A percentile compares a stretch with the other conserved stretches of the same genome.
These are phyloP conservation scores for Cryptococcus jaspeensis DNA, from an alignment of 1,284 basidiomycete species.

Conservation along the genomic window DNA sequence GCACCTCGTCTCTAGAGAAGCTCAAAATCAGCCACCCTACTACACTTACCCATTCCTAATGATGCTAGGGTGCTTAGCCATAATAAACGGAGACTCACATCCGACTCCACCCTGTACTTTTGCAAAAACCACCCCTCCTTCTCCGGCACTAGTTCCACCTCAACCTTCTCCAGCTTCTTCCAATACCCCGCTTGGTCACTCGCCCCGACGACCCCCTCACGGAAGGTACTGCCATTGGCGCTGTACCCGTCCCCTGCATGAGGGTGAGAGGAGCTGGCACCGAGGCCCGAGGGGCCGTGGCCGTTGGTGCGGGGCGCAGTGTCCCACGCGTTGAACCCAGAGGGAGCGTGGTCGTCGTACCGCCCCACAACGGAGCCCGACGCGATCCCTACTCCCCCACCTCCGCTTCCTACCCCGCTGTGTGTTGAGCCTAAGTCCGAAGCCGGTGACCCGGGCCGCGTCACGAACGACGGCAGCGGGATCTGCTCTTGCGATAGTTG, in stretches of 20 bases:
- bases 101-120: slow-evolving; percentile 77
- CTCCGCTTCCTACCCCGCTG: not conserved
- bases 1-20: slow-evolving; percentile 30
- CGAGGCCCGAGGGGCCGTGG: too few species aligned
- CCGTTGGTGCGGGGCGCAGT: slow-evolving; percentile 21
- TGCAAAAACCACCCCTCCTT: slow-evolving; percentile 80
- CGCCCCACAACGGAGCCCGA: too few species aligned
- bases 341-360: too few species aligned
- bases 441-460: not conserved
- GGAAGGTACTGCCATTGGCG: slow-evolving; percentile 10
- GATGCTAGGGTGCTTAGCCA: too few species aligned
- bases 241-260: slow-evolving; percentile 4
- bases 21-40: not conserved
- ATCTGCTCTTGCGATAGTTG: too few species aligned
- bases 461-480: not conserved
- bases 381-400: too few species aligned
- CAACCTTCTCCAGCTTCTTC: slow-evolving; percentile 71
- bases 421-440: not conserved
- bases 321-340: slow-evolving; percentile 35
- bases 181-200: slow-evolving; percentile 63
- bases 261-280: too few species aligned
- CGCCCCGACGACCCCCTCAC: slow-evolving; percentile 23
- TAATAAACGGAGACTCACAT: slow-evolving; percentile 58
- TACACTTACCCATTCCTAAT: too few species aligned
- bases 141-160: slow-evolving; percentile 55